A percentile compares a stretch with the other conserved stretches of the same genome.
Evolutionary conservation across 257 asterid species (phyloP).

Genomic region (Solanum pennellii): DNA sequence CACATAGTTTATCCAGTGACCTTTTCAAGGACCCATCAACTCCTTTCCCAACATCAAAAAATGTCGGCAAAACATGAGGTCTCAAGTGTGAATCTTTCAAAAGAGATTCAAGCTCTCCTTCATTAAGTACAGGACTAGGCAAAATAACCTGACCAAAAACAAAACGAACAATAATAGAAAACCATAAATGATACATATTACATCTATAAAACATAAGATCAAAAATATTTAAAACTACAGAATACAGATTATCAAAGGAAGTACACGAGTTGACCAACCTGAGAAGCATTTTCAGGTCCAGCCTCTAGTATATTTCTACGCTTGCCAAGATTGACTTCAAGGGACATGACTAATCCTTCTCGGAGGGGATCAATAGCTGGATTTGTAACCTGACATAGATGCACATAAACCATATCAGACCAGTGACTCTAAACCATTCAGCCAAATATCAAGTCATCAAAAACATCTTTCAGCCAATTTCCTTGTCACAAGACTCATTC

Average conservation of each 20-base stretch:
- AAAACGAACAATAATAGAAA: slow-evolving; percentile 3
- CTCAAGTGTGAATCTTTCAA: slow-evolving; percentile 74
- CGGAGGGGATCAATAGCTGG: slow-evolving; percentile 99
- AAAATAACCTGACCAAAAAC: slow-evolving; percentile 50
- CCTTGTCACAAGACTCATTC: neutral
- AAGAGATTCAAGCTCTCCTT: slow-evolving; percentile 89
- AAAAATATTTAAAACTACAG: neutral
- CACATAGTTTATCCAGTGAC: slow-evolving; percentile 71
- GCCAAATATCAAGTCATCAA: neutral
- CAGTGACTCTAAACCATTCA: neutral
- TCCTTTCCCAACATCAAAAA: slow-evolving; percentile 81
- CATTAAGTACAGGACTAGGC: slow-evolving; percentile 86
- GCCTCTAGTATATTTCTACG: slow-evolving; percentile 89
- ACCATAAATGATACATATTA: neutral
- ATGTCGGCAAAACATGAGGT: slow-evolving; percentile 63
- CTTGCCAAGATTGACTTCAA: slow-evolving; percentile 93
- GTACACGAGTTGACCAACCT: slow-evolving; percentile 36
- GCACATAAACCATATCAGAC: slow-evolving; percentile 1
- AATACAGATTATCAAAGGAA: neutral
- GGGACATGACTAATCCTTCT: slow-evolving; percentile 99
- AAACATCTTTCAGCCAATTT: neutral
- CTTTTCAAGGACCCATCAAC: slow-evolving; percentile 82
- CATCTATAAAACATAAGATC: neutral
- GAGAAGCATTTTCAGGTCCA: slow-evolving; percentile 95
- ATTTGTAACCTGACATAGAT: slow-evolving; percentile 71